Percentiles rank a stretch among this genome's conserved stretches.
These are phyloP conservation scores for Penicillium brasilianum DNA, from an alignment of 2,329 filamentous ascomycete species.

Conservation along the genomic window DNA sequence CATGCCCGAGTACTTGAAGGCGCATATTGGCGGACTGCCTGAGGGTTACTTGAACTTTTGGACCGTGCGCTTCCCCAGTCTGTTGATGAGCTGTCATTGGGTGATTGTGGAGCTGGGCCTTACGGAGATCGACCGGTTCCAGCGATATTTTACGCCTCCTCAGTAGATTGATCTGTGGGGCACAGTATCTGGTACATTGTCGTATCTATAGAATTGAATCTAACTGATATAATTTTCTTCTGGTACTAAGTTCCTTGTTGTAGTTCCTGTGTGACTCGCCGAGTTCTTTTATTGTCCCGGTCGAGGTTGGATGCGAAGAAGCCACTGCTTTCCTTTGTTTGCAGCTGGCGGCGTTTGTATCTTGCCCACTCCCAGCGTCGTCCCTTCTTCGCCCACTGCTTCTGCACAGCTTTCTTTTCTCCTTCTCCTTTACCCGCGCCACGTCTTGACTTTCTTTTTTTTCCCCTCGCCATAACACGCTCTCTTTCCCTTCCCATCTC, in stretches of 20 bases:
- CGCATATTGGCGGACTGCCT: constrained; percentile 73
- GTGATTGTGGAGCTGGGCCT: constrained; percentile 71
- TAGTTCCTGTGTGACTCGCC: too few species aligned
- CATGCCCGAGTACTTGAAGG: constrained; percentile 80
- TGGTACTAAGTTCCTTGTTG: too few species aligned
- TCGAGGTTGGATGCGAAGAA: too few species aligned
- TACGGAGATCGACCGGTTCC: constrained; percentile 49
- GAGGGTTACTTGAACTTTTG: constrained; percentile 85
- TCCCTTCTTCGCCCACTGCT: neutral
- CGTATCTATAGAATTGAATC: neutral
- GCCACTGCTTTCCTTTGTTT: neutral
- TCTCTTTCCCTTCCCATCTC: neutral
- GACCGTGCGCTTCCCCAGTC: constrained; percentile 75
- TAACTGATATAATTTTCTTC: neutral
- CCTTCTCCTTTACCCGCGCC: neutral
- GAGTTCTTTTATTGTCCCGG: neutral
- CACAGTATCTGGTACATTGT: neutral
- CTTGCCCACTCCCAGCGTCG: neutral
- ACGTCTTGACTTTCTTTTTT: neutral
- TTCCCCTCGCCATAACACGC: neutral
- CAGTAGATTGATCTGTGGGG: constrained; percentile 30
- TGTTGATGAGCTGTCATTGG: constrained; percentile 79
- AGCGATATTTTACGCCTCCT: constrained; percentile 47
- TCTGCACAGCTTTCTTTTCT: neutral
- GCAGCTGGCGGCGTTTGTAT: neutral